Conservation (phyloP, 805 yeast species). For the Ogataea wickerhamii region DNA sequence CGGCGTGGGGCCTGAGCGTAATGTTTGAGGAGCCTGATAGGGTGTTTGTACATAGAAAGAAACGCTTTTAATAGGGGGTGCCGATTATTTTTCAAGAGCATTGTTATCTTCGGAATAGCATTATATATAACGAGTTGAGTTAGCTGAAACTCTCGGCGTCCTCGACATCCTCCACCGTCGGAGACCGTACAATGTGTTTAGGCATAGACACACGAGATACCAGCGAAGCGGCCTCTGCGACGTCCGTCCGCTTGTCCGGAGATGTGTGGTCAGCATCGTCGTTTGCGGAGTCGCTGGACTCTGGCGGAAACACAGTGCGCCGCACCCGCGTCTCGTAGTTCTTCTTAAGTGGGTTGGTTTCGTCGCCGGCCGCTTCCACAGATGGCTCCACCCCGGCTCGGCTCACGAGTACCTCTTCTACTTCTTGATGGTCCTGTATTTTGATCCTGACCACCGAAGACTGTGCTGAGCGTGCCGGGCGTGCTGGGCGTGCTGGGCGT, state of each 20-base stretch:
- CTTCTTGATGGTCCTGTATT: constrained; percentile 1
- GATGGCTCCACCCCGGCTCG: background rate
- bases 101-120: too few relatives aligned
- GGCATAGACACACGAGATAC: constrained; percentile 4
- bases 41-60: constrained; percentile 3
- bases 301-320: constrained; percentile 24
- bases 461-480: background rate
- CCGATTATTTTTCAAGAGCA: too few relatives aligned
- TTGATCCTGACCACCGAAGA: background rate
- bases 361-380: background rate
- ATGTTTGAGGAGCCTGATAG: background rate
- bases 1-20: background rate
- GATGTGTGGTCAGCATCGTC: background rate
- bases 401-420: background rate
- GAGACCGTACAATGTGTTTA: constrained; percentile 6
- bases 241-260: background rate
- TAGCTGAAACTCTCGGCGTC: constrained; percentile 19
- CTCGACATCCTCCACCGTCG: constrained; percentile 19
- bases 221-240: constrained; percentile 2
- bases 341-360: constrained; percentile 11
- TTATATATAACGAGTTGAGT: too few relatives aligned
- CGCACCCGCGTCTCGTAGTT: constrained; percentile 28
- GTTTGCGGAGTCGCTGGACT: constrained; percentile 4
- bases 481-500: background rate
- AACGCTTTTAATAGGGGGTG: too few relatives aligned